These are phyloP conservation scores for Zoysia japonica DNA, from an alignment of 176 grass and related monocot species.

Conservation along the genomic window DNA sequence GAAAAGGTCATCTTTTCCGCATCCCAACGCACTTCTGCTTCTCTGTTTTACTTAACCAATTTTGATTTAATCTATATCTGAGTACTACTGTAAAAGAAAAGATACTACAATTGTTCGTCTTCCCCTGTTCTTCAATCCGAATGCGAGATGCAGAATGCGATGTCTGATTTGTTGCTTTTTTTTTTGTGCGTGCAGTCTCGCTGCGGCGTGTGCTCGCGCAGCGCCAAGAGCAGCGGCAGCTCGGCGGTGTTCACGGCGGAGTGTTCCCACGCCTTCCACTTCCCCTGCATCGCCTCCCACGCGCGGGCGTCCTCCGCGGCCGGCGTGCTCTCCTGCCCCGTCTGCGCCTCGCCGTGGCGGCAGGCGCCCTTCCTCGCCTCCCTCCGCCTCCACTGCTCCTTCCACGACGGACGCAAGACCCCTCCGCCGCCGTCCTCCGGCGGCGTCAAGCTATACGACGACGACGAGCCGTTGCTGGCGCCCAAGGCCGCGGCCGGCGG, in stretches of 20 bases:
- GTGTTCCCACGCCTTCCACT: slow-evolving; percentile 90
- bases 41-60: too few species aligned
- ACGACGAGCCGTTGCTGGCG: slow-evolving; percentile 70
- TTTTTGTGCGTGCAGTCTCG: slow-evolving; percentile 46
- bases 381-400: slow-evolving; percentile 29
- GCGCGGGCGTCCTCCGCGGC: slow-evolving; percentile 44
- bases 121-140: too few species aligned
- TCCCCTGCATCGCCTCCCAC: slow-evolving; percentile 77
- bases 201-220: slow-evolving; percentile 70
- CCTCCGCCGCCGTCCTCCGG: too few species aligned
- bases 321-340: slow-evolving; percentile 61
- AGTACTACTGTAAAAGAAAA: too few species aligned
- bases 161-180: too few species aligned
- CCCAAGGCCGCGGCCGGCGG: not conserved
- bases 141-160: too few species aligned
- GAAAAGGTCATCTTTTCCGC: too few species aligned
- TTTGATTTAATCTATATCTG: too few species aligned
- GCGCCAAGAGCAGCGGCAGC: slow-evolving; percentile 67
- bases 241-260: slow-evolving; percentile 93
- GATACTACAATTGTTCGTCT: too few species aligned
- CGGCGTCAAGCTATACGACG: slow-evolving; percentile 70
- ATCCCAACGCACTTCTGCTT: too few species aligned
- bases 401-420: too few species aligned
- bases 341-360: slow-evolving; percentile 70
- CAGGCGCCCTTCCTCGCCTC: slow-evolving; percentile 69